Conservation (phyloP, 1,284 basidiomycete species). For the Puccinia triticina region DNA sequence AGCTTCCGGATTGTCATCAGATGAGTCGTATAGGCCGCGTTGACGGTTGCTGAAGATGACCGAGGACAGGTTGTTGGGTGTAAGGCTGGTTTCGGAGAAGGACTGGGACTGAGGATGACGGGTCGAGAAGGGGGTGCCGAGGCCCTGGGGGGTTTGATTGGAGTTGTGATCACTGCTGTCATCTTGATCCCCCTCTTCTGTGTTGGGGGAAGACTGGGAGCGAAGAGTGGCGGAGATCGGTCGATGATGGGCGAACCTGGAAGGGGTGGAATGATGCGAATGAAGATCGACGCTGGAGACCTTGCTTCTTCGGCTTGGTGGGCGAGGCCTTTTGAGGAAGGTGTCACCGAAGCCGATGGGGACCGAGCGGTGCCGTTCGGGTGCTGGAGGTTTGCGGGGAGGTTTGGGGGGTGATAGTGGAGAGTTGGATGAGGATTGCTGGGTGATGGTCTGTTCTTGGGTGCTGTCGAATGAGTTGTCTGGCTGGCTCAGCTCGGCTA, state of each 20-base stretch:
- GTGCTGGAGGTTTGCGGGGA: neutral
- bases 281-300: neutral
- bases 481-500: neutral
- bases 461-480: conserved; percentile 36
- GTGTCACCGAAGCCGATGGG: neutral
- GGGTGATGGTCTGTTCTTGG: neutral
- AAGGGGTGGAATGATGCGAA: neutral
- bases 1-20: neutral
- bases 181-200: conserved; percentile 8
- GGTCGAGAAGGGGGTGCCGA: conserved; percentile 23
- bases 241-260: neutral
- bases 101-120: conserved; percentile 6
- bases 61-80: conserved; percentile 27
- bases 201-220: neutral
- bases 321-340: conserved; percentile 10
- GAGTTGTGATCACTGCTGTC: neutral
- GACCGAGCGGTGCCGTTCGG: conserved; percentile 9
- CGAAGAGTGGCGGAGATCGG: neutral
- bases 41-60: conserved; percentile 39
- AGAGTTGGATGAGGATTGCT: neutral
- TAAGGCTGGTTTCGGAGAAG: conserved; percentile 22
- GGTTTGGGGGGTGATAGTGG: neutral
- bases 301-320: conserved; percentile 33
- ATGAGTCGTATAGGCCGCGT: conserved; percentile 30
- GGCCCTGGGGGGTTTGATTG: neutral